These are phyloP conservation scores for Dunaliella sp. DNA, from an alignment of 139 green algal species.

Conservation along the genomic window DNA sequence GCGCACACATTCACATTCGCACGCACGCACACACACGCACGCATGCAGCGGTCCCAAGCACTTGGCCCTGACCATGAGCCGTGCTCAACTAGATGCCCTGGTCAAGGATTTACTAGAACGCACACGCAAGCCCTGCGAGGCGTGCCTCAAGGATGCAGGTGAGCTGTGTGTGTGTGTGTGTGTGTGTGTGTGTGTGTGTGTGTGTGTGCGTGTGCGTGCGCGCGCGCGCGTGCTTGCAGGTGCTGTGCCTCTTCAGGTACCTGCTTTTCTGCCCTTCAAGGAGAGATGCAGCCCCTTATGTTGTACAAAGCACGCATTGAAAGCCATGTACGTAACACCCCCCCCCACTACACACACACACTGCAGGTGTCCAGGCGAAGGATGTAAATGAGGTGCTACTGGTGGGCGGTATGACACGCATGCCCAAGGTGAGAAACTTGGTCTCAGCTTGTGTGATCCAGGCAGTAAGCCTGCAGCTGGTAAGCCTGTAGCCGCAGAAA, in stretches of 20 bases:
- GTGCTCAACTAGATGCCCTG: conserved; percentile 89
- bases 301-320: too few species aligned
- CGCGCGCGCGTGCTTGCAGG: background rate
- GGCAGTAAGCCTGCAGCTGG: too few species aligned
- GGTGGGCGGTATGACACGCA: conserved; percentile 97
- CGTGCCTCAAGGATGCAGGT: conserved; percentile 79
- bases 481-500: too few species aligned
- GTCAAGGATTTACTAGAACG: conserved; percentile 85
- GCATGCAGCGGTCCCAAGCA: conserved; percentile 74
- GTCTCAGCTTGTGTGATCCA: too few species aligned
- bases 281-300: too few species aligned
- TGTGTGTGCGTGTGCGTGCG: background rate
- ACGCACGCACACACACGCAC: background rate
- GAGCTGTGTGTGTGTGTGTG: background rate
- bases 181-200: background rate
- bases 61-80: conserved; percentile 70
- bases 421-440: conserved; percentile 96
- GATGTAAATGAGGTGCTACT: conserved; percentile 98
- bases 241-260: too few species aligned
- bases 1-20: background rate
- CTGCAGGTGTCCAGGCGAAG: conserved; percentile 72
- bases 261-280: too few species aligned
- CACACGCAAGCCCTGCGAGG: conserved; percentile 90
- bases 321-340: too few species aligned
- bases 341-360: too few species aligned